A percentile compares a stretch with the other conserved stretches of the same genome.
phyloP scores from a whole-genome alignment of 2,329 filamentous ascomycete genomes.

The Lecanosticta acicola region DNA sequence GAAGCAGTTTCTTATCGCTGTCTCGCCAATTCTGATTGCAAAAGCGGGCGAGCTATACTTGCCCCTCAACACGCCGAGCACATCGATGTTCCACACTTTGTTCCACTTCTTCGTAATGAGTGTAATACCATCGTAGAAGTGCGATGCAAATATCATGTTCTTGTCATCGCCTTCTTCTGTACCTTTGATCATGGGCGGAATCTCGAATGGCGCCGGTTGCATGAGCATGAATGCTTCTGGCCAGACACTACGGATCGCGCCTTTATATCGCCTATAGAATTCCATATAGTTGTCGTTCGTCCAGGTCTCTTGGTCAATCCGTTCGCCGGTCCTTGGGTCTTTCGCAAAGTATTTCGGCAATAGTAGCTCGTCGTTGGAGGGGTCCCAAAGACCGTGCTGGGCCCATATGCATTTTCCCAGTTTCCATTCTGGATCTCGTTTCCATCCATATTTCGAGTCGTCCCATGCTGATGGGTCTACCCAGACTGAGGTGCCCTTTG shows the following conservation, averaged over 20 bases:
- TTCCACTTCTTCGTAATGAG: slow-evolving; percentile 99
- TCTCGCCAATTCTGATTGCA: slow-evolving; percentile 87
- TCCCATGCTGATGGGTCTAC: slow-evolving; percentile 68
- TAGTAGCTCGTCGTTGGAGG: slow-evolving; percentile 66
- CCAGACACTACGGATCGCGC: slow-evolving; percentile 69
- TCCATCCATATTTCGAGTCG: slow-evolving; percentile 85
- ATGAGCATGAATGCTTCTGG: slow-evolving; percentile 80
- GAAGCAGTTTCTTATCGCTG: slow-evolving; percentile 89
- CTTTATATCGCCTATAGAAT: slow-evolving; percentile 70
- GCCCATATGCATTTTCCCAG: slow-evolving; percentile 96
- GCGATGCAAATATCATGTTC: slow-evolving; percentile 85
- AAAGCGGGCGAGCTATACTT: slow-evolving; percentile 85
- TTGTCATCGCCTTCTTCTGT: slow-evolving; percentile 76
- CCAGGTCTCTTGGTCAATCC: slow-evolving; percentile 75
- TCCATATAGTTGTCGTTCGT: slow-evolving; percentile 89
- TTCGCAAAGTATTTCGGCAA: slow-evolving; percentile 84
- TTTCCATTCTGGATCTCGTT: slow-evolving; percentile 80
- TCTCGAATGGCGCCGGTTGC: slow-evolving; percentile 85
- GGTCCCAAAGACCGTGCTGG: slow-evolving; percentile 93
- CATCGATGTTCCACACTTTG: slow-evolving; percentile 91
- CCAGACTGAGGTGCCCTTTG: slow-evolving; percentile 81
- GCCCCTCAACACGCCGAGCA: slow-evolving; percentile 84
- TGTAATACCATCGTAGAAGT: slow-evolving; percentile 96
- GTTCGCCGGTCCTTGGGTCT: slow-evolving; percentile 66
- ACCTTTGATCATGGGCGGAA: slow-evolving; percentile 81